Evolutionary conservation across 169 alveolate species (phyloP).

Genomic region (Babesia microti): DNA sequence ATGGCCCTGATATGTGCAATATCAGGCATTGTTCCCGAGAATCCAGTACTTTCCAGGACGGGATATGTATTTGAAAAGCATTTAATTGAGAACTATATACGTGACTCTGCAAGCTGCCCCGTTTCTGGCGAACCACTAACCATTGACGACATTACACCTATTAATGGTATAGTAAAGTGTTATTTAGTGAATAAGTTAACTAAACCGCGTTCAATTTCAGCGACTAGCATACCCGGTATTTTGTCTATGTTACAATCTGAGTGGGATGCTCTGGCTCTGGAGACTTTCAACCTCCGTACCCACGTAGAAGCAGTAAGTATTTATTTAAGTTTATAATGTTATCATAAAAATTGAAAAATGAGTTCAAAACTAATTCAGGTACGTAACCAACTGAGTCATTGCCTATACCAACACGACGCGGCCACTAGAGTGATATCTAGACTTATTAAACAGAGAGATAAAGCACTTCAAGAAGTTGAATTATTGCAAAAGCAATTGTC

Average conservation of each 20-base stretch:
- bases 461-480: slow-evolving; percentile 71
- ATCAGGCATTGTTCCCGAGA: slow-evolving; percentile 73
- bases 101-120: slow-evolving; percentile 63
- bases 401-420: slow-evolving; percentile 95
- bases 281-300: slow-evolving; percentile 76
- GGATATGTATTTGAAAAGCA: slow-evolving; percentile 71
- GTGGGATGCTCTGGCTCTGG: slow-evolving; percentile 91
- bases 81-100: slow-evolving; percentile 66
- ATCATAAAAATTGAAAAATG: not conserved
- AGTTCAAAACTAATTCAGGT: slow-evolving; percentile 32
- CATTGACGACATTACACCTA: slow-evolving; percentile 54
- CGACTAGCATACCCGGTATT: slow-evolving; percentile 85
- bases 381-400: slow-evolving; percentile 87
- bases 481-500: slow-evolving; percentile 59
- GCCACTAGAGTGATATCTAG: slow-evolving; percentile 94
- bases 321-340: not conserved
- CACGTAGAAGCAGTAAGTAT: slow-evolving; percentile 59
- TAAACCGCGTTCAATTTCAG: slow-evolving; percentile 83
- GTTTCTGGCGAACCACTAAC: slow-evolving; percentile 64
- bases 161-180: slow-evolving; percentile 32
- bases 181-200: slow-evolving; percentile 46
- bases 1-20: slow-evolving; percentile 72
- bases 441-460: slow-evolving; percentile 86
- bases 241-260: slow-evolving; percentile 82
- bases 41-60: slow-evolving; percentile 69